Conservation (phyloP, 169 alveolate genomes). For the Cryptosporidium sp. region DNA sequence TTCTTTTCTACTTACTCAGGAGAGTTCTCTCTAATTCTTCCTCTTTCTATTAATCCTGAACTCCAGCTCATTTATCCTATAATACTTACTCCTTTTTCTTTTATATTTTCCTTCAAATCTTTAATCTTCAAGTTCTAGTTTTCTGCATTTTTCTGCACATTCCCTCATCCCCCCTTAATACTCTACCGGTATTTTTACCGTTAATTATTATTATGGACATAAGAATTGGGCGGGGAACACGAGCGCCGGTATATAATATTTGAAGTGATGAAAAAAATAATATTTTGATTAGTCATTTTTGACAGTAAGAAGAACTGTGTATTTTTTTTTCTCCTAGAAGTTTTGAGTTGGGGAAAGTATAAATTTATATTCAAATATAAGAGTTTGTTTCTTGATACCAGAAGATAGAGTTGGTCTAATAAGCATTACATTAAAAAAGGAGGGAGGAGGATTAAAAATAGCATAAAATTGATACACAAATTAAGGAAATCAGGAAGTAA, state of each 20-base stretch:
- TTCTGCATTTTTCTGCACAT: not conserved
- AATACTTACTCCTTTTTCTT: not conserved
- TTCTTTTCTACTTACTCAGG: not conserved
- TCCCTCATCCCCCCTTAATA: not conserved
- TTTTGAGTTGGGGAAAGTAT: not conserved
- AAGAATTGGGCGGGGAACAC: not conserved
- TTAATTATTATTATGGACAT: not conserved
- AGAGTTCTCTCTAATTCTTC: not conserved
- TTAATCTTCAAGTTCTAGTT: not conserved
- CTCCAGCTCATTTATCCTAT: not conserved
- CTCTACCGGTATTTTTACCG: not conserved
- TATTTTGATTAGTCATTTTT: not conserved
- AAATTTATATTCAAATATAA: too few species aligned
- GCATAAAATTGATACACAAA: not conserved
- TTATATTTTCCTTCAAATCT: not conserved
- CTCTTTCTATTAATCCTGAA: not conserved
- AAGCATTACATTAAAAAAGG: too few species aligned
- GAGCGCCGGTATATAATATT: not conserved
- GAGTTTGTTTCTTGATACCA: not conserved
- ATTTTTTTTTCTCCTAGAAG: not conserved
- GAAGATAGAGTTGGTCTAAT: too few species aligned
- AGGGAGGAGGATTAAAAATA: not conserved
- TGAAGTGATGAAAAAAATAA: not conserved
- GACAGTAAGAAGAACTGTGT: not conserved
- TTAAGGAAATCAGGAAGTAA: not conserved